A percentile compares a stretch with the other conserved stretches of the same genome.
These are phyloP conservation scores for Pseudozyma hubeiensis DNA, from an alignment of 1,284 basidiomycete genomes.

Conservation along the genomic window DNA sequence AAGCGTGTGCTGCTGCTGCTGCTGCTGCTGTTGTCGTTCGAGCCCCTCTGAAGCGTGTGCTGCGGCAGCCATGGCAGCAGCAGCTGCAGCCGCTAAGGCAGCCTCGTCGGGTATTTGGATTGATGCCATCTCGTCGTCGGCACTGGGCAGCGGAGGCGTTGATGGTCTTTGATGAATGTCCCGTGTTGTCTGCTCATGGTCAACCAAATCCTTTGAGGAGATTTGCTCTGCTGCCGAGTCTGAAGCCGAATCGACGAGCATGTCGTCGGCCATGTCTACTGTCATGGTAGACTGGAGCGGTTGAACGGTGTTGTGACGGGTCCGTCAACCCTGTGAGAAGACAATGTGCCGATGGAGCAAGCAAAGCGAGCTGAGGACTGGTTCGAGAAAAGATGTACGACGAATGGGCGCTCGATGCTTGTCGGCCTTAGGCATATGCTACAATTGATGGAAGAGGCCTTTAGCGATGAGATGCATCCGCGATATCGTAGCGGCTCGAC, in stretches of 20 bases:
- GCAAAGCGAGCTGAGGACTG: neutral
- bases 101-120: slow-evolving; percentile 37
- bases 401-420: slow-evolving; percentile 3
- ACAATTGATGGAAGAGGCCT: too few species aligned
- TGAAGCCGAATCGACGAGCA: slow-evolving; percentile 16
- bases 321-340: slow-evolving; percentile 27
- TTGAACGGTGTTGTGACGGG: slow-evolving; percentile 35
- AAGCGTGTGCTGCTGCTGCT: neutral
- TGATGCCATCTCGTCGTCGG: slow-evolving; percentile 8
- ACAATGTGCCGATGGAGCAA: slow-evolving; percentile 1
- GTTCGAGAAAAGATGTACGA: too few species aligned
- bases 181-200: neutral
- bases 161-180: neutral
- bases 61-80: slow-evolving; percentile 46
- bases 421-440: neutral
- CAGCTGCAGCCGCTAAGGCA: slow-evolving; percentile 36
- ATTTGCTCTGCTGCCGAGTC: neutral
- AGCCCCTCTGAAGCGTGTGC: slow-evolving; percentile 14
- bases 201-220: neutral
- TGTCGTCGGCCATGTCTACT: slow-evolving; percentile 11
- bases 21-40: slow-evolving; percentile 4
- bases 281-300: slow-evolving; percentile 19
- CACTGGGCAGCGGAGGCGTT: slow-evolving; percentile 9
- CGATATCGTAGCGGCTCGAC: neutral
- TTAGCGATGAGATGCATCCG: too few species aligned